Evolutionary conservation across 768 basidiomycete genomes (phyloP).

Genomic region (Phaffia australis): DNA sequence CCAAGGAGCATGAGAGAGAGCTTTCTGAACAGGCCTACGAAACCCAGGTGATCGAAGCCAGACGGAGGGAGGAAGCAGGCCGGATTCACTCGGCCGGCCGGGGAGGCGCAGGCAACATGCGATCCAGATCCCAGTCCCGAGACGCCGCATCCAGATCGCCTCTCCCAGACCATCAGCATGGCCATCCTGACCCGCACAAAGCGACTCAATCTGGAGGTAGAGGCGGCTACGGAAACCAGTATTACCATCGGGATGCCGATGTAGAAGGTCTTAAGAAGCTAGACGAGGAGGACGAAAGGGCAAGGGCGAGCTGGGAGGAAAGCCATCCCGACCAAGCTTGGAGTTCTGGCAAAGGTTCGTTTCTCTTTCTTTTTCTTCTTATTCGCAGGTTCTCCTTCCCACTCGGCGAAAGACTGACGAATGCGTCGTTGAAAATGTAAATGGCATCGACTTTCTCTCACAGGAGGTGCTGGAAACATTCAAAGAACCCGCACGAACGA

Average conservation of each 20-base stretch:
- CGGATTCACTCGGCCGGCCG: slow-evolving; percentile 10
- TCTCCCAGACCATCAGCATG: background rate
- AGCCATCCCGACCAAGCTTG: background rate
- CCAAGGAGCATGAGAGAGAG: slow-evolving; percentile 7
- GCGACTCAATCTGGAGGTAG: background rate
- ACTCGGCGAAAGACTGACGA: too few species aligned
- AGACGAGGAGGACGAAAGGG: background rate
- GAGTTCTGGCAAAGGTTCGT: slow-evolving; percentile 9
- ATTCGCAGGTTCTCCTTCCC: background rate
- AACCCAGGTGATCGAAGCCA: slow-evolving; percentile 17
- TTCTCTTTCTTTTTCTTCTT: background rate
- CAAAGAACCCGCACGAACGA: background rate
- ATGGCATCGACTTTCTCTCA: background rate
- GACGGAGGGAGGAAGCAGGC: slow-evolving; percentile 15
- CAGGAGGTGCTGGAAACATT: slow-evolving; percentile 19
- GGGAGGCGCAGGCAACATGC: slow-evolving; percentile 11
- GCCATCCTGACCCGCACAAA: background rate
- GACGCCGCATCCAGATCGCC: background rate
- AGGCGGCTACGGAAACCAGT: background rate
- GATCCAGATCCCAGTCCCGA: slow-evolving; percentile 3
- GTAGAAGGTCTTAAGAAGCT: slow-evolving; percentile 3
- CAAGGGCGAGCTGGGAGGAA: background rate
- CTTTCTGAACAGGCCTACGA: slow-evolving; percentile 22
- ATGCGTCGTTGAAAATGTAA: background rate
- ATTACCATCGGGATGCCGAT: background rate